Conservation (phyloP, 306 rosid genomes). For the Comarum palustre region DNA sequence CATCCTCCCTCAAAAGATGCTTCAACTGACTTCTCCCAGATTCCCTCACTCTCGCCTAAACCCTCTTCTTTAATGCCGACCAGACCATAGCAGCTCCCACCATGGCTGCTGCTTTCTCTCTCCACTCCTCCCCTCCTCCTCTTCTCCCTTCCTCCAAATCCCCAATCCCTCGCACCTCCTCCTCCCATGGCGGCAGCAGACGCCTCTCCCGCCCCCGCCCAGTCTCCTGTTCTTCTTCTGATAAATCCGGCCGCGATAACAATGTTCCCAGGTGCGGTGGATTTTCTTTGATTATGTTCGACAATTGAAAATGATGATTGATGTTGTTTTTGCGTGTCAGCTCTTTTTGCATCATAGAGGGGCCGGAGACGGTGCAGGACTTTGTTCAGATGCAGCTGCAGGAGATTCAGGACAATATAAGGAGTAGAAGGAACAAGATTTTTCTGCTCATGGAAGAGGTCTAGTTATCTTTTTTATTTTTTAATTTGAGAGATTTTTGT, state of each 20-base stretch:
- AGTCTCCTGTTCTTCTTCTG: conserved; percentile 48
- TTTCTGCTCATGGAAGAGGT: conserved; percentile 98
- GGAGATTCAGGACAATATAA: conserved; percentile 85
- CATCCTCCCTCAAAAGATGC: conserved; percentile 14
- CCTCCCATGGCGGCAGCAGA: conserved; percentile 24
- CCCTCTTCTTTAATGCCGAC: background rate
- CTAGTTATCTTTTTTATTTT: background rate
- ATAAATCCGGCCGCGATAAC: conserved; percentile 52
- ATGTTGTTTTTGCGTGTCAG: conserved; percentile 25
- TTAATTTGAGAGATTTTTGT: too few relatives aligned
- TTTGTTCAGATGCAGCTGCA: conserved; percentile 83
- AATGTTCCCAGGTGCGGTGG: conserved; percentile 47
- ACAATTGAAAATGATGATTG: too few relatives aligned
- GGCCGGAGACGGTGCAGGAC: conserved; percentile 94
- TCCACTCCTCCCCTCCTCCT: conserved; percentile 32
- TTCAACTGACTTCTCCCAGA: background rate
- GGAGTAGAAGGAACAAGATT: conserved; percentile 81
- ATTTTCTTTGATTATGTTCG: background rate
- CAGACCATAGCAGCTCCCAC: conserved; percentile 27
- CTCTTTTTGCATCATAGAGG: conserved; percentile 90
- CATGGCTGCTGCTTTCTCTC: conserved; percentile 43
- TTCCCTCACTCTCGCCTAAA: background rate
- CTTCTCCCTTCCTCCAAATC: conserved; percentile 9
- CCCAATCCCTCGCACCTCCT: conserved; percentile 22
- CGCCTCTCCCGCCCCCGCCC: conserved; percentile 29